Evolutionary conservation across 108 stramenopile species (phyloP), one percentile per base, ranked within the genome.

Genomic region (Cyclotella choctawhatcheeana): DNA sequence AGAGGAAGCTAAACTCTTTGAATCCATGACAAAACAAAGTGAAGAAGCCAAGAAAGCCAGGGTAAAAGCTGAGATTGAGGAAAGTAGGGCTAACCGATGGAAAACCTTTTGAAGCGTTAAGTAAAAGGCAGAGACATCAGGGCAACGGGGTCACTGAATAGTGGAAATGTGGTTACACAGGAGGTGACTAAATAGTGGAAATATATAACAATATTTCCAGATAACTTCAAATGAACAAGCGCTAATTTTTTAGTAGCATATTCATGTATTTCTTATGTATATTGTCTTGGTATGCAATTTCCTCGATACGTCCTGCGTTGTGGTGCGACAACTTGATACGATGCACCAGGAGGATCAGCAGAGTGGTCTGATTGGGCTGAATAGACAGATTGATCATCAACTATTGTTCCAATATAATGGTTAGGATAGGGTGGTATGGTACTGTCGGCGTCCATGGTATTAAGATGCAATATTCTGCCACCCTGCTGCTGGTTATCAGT

Each of bases 101-200:
- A 80, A 80, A 18, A 80, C 79, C n/a, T 80, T 80, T 68, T 80
- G 68, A 54, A 25, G n/a, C n/a, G n/a, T n/a, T n/a, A n/a, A n/a
- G n/a, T n/a, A n/a, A n/a, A n/a, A n/a, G 8, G 50, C 8, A n/a
- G 18, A 17, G 18, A 51, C 18, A 7, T 51, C 8, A 21, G 5
- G 8, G 50, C 6, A 5, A 13, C 50, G 17, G 17, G 21, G 50
- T 51, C 21, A 22, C 5, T 21, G 21, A 51, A 51, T 22, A 21
- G 17, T 51, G 18, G 50, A 51, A 51, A 5, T n/a, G 5, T 22
- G 21, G 50, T 22, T n/a, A n/a, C n/a, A n/a, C n/a, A n/a, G n/a
- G n/a, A n/a, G n/a, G n/a, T n/a, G n/a, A n/a, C n/a, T n/a, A n/a
- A n/a, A n/a, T n/a, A n/a, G n/a, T n/a, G n/a, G n/a, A n/a, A n/a